Base-by-base conservation (phyloP, 257 asterid genomes). In the Vinca minor region DNA sequence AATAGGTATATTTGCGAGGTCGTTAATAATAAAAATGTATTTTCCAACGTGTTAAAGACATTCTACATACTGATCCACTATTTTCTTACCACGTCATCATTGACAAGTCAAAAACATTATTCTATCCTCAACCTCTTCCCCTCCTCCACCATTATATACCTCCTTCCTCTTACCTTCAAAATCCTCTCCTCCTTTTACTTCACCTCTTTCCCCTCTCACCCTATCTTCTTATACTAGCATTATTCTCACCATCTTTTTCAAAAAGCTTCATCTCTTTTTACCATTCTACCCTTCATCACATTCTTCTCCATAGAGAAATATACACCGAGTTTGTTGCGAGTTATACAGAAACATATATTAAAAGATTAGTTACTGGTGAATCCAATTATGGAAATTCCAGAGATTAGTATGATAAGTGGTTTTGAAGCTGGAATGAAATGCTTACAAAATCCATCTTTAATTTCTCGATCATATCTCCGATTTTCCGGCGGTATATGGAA, bases 361-460 rank as follows among this genome's bases (percentile, higher is more conserved):
- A 7, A 34, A 6, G 20, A 21, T n/a, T n/a, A n/a, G n/a, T n/a
- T n/a, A n/a, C n/a, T n/a, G n/a, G n/a, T n/a, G 35, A 32, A 49
- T 15, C 10, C 32, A 47, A 29, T n/a, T 56, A 87, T 87, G 97
- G 94, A 82, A 64, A 83, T 89, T 34, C 82, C 89, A 14, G 88
- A 85, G 35, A 76, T 92, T 28, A 78, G 74, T 69, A 82, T 91
- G 82, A 75, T 86, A 0, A 70, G 83, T 36, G 81, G 85, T 75
- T 91, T 85, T 48, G 85, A 85, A 61, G 88, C 88, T 32, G 98
- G 95, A 8, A 76, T 88, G 75, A 82, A 81, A 62, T 80, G 91
- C 73, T 73, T 92, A 21, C 87, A 85, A 53, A 78, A 70, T 68
- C 98, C 96, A 5, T 80, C 91, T 15, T 17, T 73, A 3, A 46